phyloP scores from a whole-genome alignment of 495 filamentous ascomycete species.

The Aspergillus funiculosus region DNA sequence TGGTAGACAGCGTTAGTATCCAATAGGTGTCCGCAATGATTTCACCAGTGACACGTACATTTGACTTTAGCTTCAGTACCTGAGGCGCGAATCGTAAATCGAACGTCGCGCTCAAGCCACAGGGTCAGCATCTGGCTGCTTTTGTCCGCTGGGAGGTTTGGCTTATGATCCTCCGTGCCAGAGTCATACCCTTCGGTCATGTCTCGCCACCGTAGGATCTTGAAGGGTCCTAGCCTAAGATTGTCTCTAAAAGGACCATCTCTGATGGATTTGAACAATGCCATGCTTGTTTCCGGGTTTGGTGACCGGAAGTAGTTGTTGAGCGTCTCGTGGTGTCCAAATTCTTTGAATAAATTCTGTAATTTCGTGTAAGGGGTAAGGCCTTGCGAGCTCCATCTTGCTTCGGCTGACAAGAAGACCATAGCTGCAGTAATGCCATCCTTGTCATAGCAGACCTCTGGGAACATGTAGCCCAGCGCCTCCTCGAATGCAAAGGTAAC shows the following conservation, averaged over 20 bases:
- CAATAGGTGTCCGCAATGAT: background rate
- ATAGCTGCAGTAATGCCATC: slow-evolving; percentile 64
- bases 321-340: slow-evolving; percentile 60
- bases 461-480: slow-evolving; percentile 71
- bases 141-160: slow-evolving; percentile 53
- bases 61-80: slow-evolving; percentile 70
- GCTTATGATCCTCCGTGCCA: slow-evolving; percentile 45
- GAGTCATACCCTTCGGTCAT: slow-evolving; percentile 63
- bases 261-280: slow-evolving; percentile 53
- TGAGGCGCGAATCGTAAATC: slow-evolving; percentile 62
- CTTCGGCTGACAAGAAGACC: slow-evolving; percentile 54
- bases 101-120: slow-evolving; percentile 52
- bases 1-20: slow-evolving; percentile 17
- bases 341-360: slow-evolving; percentile 54
- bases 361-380: slow-evolving; percentile 56
- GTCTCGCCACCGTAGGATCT: slow-evolving; percentile 60
- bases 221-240: slow-evolving; percentile 42
- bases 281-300: slow-evolving; percentile 42
- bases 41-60: slow-evolving; percentile 30
- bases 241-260: slow-evolving; percentile 39
- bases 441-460: slow-evolving; percentile 60
- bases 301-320: slow-evolving; percentile 67
- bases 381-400: slow-evolving; percentile 47
- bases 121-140: slow-evolving; percentile 67
- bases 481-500: slow-evolving; percentile 65